Base-by-base conservation (phyloP, 345 rosid genomes). In the Acer saccharum region DNA sequence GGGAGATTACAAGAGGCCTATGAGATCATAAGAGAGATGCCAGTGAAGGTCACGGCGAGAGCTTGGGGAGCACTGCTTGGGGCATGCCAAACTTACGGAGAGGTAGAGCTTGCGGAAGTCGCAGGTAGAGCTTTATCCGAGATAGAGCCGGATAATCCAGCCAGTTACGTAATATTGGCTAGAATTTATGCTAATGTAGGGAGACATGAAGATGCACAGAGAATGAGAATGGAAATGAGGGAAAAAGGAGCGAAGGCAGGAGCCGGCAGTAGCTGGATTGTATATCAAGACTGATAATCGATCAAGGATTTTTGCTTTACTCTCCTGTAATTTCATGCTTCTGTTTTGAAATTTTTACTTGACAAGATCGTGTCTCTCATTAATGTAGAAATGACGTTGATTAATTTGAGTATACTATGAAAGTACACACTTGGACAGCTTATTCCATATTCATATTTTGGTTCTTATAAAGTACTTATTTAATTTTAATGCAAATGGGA, bases 31-130 rank as follows among this genome's bases (percentile, higher is more conserved):
- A 68, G 54, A 69, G 81, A 77, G 44, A 90, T 90, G 87, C 88
- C 92, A 12, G 81, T 76, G 60, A 81, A 86, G 76, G 85, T 89
- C 50, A 87, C 90, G 13, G 88, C 88, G 48, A 89, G 80, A 79
- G 85, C 92, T 48, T 90, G 92, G 94, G 91, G 94, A 10, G 91
- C 92, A 0, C 74, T 90, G 69, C 91, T 89, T 14, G 89, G 91
- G 60, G 92, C 91, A 46, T 89, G 94, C 81, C 74, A 80, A 81
- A 90, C 84, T 76, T 87, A 90, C 32, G 86, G 85, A 18, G 90
- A 89, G 65, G 81, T 89, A n/a, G 88, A 87, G 80, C 85, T 89
- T 1, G 94, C 89, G 11, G 92, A 87, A 87, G 84, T 87, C 81
- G 88, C 90, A 12, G 92, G 84, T 11, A 84, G 75, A 76, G 88